Conservation (phyloP, 164 flowering plant genomes). For the Umbellularia californica region DNA sequence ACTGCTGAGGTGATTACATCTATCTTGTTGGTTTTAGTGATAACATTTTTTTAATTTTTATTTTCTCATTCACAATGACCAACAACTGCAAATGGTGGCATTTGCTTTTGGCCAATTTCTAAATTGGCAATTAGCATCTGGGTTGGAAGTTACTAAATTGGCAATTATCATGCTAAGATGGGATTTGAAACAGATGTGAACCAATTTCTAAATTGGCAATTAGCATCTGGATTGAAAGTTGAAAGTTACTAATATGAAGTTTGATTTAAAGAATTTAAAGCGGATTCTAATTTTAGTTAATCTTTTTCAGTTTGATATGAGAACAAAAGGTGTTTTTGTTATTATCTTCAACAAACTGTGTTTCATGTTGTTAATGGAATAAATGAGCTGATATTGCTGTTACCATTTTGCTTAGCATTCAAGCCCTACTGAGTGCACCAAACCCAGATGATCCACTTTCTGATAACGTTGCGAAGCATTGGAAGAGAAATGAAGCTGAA, state of each 20-base stretch:
- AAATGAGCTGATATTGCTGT: no score
- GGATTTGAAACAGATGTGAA: background rate
- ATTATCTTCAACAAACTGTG: no score
- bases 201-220: background rate
- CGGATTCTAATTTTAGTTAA: background rate
- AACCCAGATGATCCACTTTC: conserved; percentile 97
- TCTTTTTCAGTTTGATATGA: background rate
- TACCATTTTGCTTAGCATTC: conserved; percentile 40
- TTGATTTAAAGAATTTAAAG: background rate
- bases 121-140: background rate
- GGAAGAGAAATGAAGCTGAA: conserved; percentile 91
- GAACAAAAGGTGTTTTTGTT: background rate
- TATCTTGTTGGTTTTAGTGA: background rate
- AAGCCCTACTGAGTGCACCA: conserved; percentile 92
- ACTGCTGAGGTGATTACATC: conserved; percentile 57
- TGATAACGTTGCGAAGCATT: conserved; percentile 95
- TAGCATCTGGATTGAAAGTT: background rate
- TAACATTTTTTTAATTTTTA: background rate
- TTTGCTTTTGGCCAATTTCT: background rate
- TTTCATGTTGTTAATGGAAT: background rate
- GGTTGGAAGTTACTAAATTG: no score
- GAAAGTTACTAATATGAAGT: background rate
- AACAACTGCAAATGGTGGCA: background rate
- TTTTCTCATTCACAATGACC: no score
- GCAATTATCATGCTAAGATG: no score